These are phyloP conservation scores for Hypericum perforatum DNA, from an alignment of 345 rosid species.

Conservation along the genomic window DNA sequence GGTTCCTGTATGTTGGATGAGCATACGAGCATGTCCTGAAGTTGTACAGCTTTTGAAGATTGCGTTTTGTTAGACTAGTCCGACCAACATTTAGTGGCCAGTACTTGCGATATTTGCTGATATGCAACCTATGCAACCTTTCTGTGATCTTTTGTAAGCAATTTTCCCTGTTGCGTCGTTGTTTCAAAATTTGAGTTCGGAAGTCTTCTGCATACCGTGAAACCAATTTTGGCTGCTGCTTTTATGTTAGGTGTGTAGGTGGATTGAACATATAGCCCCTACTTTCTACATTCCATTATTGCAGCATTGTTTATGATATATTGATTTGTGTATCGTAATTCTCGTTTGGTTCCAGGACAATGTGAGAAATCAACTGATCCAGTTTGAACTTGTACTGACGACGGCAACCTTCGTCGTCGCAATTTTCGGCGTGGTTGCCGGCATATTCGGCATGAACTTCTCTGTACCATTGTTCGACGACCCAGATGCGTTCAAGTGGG, in stretches of 20 bases:
- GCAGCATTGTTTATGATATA: not conserved
- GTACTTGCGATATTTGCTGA: too few relatives aligned
- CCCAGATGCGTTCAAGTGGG: conserved; percentile 78
- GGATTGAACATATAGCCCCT: too few relatives aligned
- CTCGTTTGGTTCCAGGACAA: conserved; percentile 50
- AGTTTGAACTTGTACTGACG: conserved; percentile 83
- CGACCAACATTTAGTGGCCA: too few relatives aligned
- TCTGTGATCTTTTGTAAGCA: too few relatives aligned
- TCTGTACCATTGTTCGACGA: conserved; percentile 54
- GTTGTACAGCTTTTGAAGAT: too few relatives aligned
- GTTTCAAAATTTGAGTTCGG: too few relatives aligned
- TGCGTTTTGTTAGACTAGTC: too few relatives aligned
- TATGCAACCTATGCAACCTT: too few relatives aligned
- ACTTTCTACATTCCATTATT: not conserved
- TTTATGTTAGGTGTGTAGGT: too few relatives aligned
- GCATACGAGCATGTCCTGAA: not conserved
- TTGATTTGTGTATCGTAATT: not conserved
- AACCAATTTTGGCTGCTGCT: too few relatives aligned
- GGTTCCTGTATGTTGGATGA: not conserved
- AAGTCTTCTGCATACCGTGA: too few relatives aligned
- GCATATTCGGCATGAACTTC: conserved; percentile 95
- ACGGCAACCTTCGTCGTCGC: conserved; percentile 94
- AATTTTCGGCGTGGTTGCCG: conserved; percentile 94
- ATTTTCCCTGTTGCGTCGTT: too few relatives aligned
- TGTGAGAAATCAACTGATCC: conserved; percentile 94